phyloP scores from a whole-genome alignment of 2,329 filamentous ascomycete species.

The Aspergillus texensis region DNA sequence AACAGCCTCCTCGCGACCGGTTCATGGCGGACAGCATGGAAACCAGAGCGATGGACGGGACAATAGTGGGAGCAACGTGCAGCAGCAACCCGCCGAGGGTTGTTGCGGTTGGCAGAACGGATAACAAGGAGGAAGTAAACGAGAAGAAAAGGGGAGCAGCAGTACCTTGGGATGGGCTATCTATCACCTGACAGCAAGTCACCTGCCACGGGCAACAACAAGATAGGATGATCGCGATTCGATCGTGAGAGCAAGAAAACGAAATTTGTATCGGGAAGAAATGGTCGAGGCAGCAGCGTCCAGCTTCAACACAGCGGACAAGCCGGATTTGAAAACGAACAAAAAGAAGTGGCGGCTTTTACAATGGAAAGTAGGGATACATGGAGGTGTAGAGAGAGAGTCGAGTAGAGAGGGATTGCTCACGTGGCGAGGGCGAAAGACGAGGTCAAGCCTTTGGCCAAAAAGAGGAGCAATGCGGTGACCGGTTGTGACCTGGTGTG shows the following conservation, averaged over 20 bases:
- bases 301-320: constrained; percentile 14
- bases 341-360: constrained; percentile 25
- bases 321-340: constrained; percentile 21
- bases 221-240: constrained; percentile 32
- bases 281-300: constrained; percentile 12
- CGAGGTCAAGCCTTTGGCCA: constrained; percentile 15
- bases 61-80: constrained; percentile 1
- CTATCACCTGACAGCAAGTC: constrained; percentile 50
- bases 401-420: constrained; percentile 41
- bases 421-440: constrained; percentile 42
- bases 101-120: constrained; percentile 16
- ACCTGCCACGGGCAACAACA: constrained; percentile 46
- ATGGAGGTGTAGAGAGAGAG: constrained; percentile 34
- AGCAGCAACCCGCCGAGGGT: constrained; percentile 4
- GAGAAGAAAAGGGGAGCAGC: constrained; percentile 23
- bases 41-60: not conserved
- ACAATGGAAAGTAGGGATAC: constrained; percentile 32
- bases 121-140: constrained; percentile 19
- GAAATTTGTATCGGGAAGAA: constrained; percentile 20
- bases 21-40: constrained; percentile 13
- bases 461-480: constrained; percentile 28
- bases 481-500: constrained; percentile 25
- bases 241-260: constrained; percentile 26
- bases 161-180: constrained; percentile 42
- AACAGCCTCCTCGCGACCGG: constrained; percentile 15